Evolutionary conservation across 352 stramenopile species (phyloP), one percentile per base, ranked within the genome.

Genomic region (Pythium inflatum): DNA sequence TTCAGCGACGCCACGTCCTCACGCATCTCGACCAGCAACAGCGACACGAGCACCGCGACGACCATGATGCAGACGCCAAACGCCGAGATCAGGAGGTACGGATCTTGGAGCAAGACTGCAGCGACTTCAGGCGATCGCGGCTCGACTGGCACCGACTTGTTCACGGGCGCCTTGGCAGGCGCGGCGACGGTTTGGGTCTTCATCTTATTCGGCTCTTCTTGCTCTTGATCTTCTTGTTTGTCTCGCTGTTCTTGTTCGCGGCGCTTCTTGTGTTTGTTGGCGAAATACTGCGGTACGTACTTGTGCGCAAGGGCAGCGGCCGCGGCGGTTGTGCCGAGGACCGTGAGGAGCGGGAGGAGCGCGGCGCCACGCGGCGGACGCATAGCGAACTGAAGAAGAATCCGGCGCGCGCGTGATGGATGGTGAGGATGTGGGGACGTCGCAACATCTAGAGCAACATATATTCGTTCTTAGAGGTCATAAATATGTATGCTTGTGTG

Each of bases 31-130:
- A 87, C 80, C 33, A 91, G 73, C 30, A 74, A 62, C 36, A 88
- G 60, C 14, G 86, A 89, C 41, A 88, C 73, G 20, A 88, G 34
- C 16, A 84, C 73, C 12, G 84, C 80, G 22, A 93, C 57, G 20
- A 71, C 80, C 71, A 90, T 75, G 55, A 88, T 76, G 30, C 74
- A 76, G n/a, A 88, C 66, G 24, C 86, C 86, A 65, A 84, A 80
- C 24, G 76, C 68, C 22, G 79, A 79, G 14, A 86, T 54, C 14
- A 86, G 62, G 74, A 91, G 36, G 20, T 72, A 85, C 49, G 66
- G 69, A 66, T 91, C 83, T 55, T 83, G 74, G 40, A 85, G 51
- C 41, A 91, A 54, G 54, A 88, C 77, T 22, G 78, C 74, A 25
- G 72, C 38, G 12, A 83, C 34, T 64, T 81, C 51, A 12, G 78